Evolutionary conservation across 148 eudicot genomes (phyloP).

Genomic region (Polygonum aviculare): DNA sequence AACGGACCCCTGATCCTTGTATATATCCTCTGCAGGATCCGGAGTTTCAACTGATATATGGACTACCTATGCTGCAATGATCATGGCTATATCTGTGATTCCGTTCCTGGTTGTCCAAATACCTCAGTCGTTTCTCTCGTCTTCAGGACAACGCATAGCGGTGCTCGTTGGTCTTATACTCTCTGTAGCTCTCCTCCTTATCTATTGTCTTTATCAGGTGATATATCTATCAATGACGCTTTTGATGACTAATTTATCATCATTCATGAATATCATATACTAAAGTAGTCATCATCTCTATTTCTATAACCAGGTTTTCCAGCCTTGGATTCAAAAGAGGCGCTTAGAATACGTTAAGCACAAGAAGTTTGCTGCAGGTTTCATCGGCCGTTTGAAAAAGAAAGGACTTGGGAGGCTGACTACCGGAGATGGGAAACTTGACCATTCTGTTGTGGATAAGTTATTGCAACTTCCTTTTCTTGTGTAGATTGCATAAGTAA

Average conservation of each 20-base stretch:
- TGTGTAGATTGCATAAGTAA: background rate
- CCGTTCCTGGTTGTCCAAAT: conserved; percentile 81
- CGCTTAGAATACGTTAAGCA: conserved; percentile 47
- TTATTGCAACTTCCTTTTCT: conserved; percentile 12
- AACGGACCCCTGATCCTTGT: background rate
- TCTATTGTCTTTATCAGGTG: conserved; percentile 64
- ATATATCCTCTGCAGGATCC: conserved; percentile 10
- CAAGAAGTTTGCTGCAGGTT: conserved; percentile 54
- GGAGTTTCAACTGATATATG: conserved; percentile 82
- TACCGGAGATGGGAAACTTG: conserved; percentile 36
- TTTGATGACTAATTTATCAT: background rate
- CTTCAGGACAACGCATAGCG: conserved; percentile 42
- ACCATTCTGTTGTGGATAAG: conserved; percentile 33
- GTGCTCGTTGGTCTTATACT: conserved; percentile 44
- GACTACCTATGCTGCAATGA: conserved; percentile 82
- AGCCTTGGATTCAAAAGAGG: conserved; percentile 70
- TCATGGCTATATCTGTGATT: conserved; percentile 64
- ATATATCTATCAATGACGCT: background rate
- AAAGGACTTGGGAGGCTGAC: conserved; percentile 47
- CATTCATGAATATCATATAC: background rate
- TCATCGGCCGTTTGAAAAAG: conserved; percentile 49
- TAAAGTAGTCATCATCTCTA: background rate
- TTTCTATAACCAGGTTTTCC: conserved; percentile 47
- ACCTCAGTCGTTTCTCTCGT: conserved; percentile 51
- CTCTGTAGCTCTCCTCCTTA: conserved; percentile 42